phyloP scores from a whole-genome alignment of 1,284 basidiomycete genomes.

The Fistulinella cinereoalba region DNA sequence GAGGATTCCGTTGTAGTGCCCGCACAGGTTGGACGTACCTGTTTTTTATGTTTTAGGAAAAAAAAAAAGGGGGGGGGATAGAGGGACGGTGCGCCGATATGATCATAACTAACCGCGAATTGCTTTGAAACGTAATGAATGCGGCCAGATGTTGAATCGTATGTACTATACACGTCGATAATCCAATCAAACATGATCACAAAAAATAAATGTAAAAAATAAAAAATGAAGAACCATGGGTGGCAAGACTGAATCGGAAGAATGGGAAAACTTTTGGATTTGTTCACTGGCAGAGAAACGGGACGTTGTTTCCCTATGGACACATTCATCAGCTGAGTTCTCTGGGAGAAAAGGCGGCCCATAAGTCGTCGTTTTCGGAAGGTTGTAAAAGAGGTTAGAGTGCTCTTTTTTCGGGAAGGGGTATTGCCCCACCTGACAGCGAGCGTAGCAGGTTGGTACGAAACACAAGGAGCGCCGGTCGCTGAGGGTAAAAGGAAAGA shows the following conservation, averaged over 20 bases:
- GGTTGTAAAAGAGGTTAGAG: constrained; percentile 8
- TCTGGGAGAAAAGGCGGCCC: constrained; percentile 23
- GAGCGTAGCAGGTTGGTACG: no score
- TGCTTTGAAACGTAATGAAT: no score
- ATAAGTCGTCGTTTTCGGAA: constrained; percentile 11
- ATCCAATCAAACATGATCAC: no score
- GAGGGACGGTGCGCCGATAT: no score
- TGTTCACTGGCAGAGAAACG: constrained; percentile 8
- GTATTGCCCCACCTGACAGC: constrained; percentile 9
- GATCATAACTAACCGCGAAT: no score
- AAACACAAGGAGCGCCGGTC: background rate
- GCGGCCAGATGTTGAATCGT: no score
- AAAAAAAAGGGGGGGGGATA: no score
- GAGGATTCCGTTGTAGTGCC: no score
- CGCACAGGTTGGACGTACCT: constrained; percentile 1
- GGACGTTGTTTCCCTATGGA: constrained; percentile 4
- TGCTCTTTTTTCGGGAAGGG: constrained; percentile 9
- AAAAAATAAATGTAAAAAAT: background rate
- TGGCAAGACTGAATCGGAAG: constrained; percentile 9
- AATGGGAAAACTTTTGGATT: constrained; percentile 3
- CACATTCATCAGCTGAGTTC: constrained; percentile 13
- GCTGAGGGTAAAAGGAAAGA: constrained; percentile 3
- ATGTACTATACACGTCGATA: no score
- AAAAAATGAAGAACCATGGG: background rate
- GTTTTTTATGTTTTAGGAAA: constrained; percentile 7